Evolutionary conservation across 495 filamentous ascomycete genomes (phyloP).

Genomic region (Podospora pseudocomata): DNA sequence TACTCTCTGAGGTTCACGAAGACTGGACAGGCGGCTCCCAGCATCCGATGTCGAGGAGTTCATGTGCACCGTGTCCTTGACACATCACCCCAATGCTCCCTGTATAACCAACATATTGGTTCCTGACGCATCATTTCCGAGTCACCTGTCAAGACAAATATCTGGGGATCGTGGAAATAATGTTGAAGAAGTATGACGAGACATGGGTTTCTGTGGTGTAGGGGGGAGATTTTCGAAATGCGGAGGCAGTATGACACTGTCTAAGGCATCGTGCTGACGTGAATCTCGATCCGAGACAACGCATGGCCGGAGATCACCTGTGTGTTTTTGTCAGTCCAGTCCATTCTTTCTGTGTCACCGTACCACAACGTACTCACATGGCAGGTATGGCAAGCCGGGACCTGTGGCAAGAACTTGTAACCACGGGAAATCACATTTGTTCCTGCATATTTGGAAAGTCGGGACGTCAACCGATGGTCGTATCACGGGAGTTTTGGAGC

Average conservation of each 20-base stretch:
- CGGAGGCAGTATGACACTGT: not conserved
- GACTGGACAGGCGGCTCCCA: not conserved
- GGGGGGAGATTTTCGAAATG: not conserved
- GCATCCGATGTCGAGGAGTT: not conserved
- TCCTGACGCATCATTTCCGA: not conserved
- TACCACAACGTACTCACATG: not conserved
- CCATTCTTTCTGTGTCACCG: not conserved
- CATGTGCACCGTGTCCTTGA: not conserved
- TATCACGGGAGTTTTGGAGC: not conserved
- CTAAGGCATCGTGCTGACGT: not conserved
- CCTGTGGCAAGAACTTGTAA: not conserved
- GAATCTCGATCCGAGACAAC: not conserved
- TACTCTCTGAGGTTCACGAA: not conserved
- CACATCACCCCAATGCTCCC: not conserved
- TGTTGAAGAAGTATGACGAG: not conserved
- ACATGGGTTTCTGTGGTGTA: not conserved
- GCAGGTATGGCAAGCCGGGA: not conserved
- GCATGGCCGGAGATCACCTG: not conserved
- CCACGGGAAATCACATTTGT: not conserved
- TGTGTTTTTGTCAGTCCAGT: not conserved
- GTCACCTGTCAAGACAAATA: not conserved
- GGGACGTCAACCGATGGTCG: not conserved
- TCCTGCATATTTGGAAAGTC: not conserved
- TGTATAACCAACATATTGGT: not conserved
- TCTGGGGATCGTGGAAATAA: not conserved